phyloP scores from a whole-genome alignment of 106 monocot genomes.

The Cymbidium sinense region DNA sequence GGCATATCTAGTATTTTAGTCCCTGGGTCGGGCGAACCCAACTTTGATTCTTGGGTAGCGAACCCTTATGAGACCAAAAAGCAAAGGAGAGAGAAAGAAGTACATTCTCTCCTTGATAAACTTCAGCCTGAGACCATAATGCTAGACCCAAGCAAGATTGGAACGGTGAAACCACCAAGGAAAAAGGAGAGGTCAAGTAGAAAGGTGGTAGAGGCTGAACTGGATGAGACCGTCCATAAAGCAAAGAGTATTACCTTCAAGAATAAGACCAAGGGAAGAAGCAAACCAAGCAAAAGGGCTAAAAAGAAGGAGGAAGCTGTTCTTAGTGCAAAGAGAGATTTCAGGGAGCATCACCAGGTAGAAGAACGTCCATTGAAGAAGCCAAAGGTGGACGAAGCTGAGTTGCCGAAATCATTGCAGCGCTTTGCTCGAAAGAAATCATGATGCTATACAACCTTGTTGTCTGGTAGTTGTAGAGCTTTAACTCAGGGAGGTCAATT shows the following conservation, averaged over 20 bases:
- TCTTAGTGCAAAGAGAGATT: slow-evolving; percentile 60
- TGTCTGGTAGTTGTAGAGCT: neutral
- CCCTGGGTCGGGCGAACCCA: slow-evolving; percentile 89
- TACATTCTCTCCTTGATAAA: slow-evolving; percentile 76
- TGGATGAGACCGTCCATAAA: slow-evolving; percentile 45
- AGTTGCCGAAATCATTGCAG: slow-evolving; percentile 74
- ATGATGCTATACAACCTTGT: neutral
- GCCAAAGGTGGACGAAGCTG: slow-evolving; percentile 20
- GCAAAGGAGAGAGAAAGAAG: slow-evolving; percentile 87
- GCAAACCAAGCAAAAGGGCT: slow-evolving; percentile 70
- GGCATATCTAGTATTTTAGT: slow-evolving; percentile 71
- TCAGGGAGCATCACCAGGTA: slow-evolving; percentile 39
- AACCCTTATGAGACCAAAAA: slow-evolving; percentile 73
- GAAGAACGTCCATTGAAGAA: slow-evolving; percentile 28
- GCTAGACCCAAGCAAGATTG: slow-evolving; percentile 81
- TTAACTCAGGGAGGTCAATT: too few relatives aligned
- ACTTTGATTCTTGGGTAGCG: slow-evolving; percentile 88
- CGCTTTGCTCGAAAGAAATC: slow-evolving; percentile 47
- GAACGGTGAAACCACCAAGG: slow-evolving; percentile 41
- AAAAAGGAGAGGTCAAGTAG: slow-evolving; percentile 40
- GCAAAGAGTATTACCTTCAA: slow-evolving; percentile 52
- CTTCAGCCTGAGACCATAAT: slow-evolving; percentile 88
- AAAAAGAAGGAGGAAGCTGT: slow-evolving; percentile 73
- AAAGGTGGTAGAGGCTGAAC: slow-evolving; percentile 47
- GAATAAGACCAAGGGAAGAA: slow-evolving; percentile 95